Conservation (phyloP, 2,329 filamentous ascomycete species). For the Biscogniauxia marginata region DNA sequence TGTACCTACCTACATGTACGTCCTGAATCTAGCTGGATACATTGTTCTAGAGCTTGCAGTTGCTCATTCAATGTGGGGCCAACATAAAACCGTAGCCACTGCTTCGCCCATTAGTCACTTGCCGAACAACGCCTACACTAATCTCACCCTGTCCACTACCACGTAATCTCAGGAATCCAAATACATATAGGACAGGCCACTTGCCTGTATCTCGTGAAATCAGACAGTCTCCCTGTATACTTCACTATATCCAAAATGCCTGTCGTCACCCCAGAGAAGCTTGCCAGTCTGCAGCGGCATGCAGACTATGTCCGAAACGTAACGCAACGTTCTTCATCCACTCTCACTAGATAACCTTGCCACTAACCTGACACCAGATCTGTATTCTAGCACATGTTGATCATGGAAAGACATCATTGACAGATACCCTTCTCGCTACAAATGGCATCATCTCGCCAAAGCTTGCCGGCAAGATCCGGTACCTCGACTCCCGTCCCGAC, state of each 20-base stretch:
- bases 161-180: no score
- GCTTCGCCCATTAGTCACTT: slow-evolving; percentile 12
- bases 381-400: slow-evolving; percentile 97
- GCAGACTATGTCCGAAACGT: slow-evolving; percentile 92
- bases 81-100: background rate
- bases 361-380: slow-evolving; percentile 57
- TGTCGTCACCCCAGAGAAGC: slow-evolving; percentile 84
- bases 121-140: background rate
- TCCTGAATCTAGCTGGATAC: background rate
- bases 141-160: no score
- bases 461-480: slow-evolving; percentile 94
- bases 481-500: slow-evolving; percentile 92
- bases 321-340: slow-evolving; percentile 33
- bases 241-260: slow-evolving; percentile 64
- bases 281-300: slow-evolving; percentile 84
- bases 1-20: no score
- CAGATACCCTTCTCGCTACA: slow-evolving; percentile 92
- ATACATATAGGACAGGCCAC: no score
- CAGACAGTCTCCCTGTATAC: background rate
- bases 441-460: slow-evolving; percentile 99
- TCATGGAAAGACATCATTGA: slow-evolving; percentile 97
- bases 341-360: slow-evolving; percentile 29
- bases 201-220: no score
- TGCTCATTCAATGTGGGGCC: background rate
- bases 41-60: background rate